A percentile compares a stretch with the other conserved stretches of the same genome.
These are phyloP conservation scores for Vachellia collinsii DNA, from an alignment of 306 rosid genomes.

Conservation along the genomic window DNA sequence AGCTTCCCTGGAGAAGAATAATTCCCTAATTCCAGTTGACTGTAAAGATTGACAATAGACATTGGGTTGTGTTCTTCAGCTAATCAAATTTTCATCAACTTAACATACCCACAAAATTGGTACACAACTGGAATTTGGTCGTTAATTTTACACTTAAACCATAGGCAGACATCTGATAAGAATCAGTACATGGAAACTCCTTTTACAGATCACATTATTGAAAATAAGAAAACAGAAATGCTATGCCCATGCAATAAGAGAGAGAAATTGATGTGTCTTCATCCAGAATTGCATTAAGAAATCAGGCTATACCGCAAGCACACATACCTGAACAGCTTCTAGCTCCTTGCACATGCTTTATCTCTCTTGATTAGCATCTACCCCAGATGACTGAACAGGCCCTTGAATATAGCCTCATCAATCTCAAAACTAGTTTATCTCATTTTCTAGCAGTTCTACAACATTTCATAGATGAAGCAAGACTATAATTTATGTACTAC, in stretches of 20 bases:
- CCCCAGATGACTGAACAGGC: constrained; percentile 42
- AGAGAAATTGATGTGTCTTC: constrained; percentile 1
- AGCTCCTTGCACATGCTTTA: constrained; percentile 45
- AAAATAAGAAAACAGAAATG: constrained; percentile 27
- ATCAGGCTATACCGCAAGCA: constrained; percentile 29
- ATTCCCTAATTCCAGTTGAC: constrained; percentile 16
- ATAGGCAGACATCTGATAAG: constrained; percentile 16
- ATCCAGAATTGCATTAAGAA: constrained; percentile 31
- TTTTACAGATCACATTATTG: constrained; percentile 7
- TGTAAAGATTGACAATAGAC: not conserved
- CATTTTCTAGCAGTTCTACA: constrained; percentile 43
- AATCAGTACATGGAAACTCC: constrained; percentile 24
- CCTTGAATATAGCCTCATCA: constrained; percentile 42
- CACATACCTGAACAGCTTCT: constrained; percentile 56
- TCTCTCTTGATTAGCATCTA: constrained; percentile 45
- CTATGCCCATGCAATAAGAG: constrained; percentile 4
- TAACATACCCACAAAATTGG: not conserved
- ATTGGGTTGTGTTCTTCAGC: not conserved
- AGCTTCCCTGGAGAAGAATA: constrained; percentile 6
- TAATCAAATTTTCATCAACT: constrained; percentile 1
- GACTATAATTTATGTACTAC: constrained; percentile 38
- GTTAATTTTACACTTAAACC: not conserved
- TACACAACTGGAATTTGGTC: constrained; percentile 13
- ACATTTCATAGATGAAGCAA: constrained; percentile 41
- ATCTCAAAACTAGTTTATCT: constrained; percentile 39